Base-by-base conservation (phyloP, 805 yeast species). In the Wickerhamiella cacticola region DNA sequence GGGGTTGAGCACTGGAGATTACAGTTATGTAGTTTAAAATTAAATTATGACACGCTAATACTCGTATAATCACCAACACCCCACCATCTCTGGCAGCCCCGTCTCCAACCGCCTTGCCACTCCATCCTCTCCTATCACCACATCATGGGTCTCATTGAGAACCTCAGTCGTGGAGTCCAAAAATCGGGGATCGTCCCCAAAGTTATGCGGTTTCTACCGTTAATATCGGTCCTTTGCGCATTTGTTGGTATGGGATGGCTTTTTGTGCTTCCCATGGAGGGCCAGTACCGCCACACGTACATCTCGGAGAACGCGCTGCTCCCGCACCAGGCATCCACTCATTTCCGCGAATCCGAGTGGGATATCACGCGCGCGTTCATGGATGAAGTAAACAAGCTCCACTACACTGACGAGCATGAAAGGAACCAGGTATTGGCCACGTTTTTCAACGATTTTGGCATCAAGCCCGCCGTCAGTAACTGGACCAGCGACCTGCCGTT, bases 321-420 rank as follows among this genome's bases (percentile, higher is more conserved):
- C 84, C 96, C 99, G 6, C 88, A 94, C 0, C 97, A 92, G 62
- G 97, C 92, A 2, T 80, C 80, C 56, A 79, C 94, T 21, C 87
- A 86, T 61, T 92, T 84, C 62, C 72, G 96, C 48, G 97, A 89
- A 59, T 77, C 86, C 35, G 97, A 92, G 61, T 92, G 97, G 96
- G 85, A 88, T 58, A 69, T 82, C 48, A 75, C 86, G 26, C 70
- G 97, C 50, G 98, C 96, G 0, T 86, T 80, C 59, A 72, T 95
- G 51, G 73, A 72, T 38, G 82, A 79, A 64, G 56, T 76, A 61
- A 64, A 70, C 53, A 53, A 50, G 28, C 59, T 73, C 33, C 55
- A 57, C 2, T 54, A 59, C 15, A 52, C 35, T 43, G 26, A 55
- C 28, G 52, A 56, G 53, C 24, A 40, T 46, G 53, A 50, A 59